Base-by-base conservation (phyloP, 768 basidiomycete genomes). In the Lanmaoa rubissima region DNA sequence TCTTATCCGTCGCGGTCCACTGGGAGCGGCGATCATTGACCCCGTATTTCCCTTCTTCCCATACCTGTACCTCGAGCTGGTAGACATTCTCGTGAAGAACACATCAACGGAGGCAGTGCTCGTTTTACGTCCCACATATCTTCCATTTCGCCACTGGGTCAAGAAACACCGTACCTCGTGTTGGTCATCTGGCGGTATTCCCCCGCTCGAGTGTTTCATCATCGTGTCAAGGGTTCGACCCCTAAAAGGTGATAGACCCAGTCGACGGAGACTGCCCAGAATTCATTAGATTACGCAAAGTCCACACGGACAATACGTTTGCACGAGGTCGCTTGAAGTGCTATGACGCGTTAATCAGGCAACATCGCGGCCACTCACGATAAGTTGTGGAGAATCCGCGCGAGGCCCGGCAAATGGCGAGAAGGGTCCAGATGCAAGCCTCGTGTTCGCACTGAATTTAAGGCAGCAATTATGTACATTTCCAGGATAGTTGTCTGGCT, bases 101-200 rank as follows among this genome's bases (percentile, higher is more conserved):
- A 16, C 28, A 32, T 34, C 10, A 21, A 24, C 42, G 10, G 24
- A 26, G 21, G 11, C 16, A 24, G 17, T 44, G 28, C 41, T 31
- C 31, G 28, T 38, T 58, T 58, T 59, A 58, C 46, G 46, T 58
- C 55, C 28, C 12, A 36, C 11, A 21, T 32, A 17, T 13, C 28
- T 48, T 35, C 34, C 26, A 43, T 31, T 38, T 58, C 36, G 41
- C 21, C 31, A 21, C 14, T 38, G 19, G 36, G 14, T 19, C n/a
- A 31, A 48, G 55, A 31, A 47, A 36, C 39, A 21, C 50, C 42
- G 47, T n/a, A 21, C 48, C 46, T 61, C 59, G 8, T 55, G 52
- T 28, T 36, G 32, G 17, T 36, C 42, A 12, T 35, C 21, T 35
- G 32, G 24, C 11, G 24, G 31, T 12, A 47, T 41, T 39, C 39